These are phyloP conservation scores for Schizophyllum commune DNA, from an alignment of 1,284 basidiomycete genomes.

Conservation along the genomic window DNA sequence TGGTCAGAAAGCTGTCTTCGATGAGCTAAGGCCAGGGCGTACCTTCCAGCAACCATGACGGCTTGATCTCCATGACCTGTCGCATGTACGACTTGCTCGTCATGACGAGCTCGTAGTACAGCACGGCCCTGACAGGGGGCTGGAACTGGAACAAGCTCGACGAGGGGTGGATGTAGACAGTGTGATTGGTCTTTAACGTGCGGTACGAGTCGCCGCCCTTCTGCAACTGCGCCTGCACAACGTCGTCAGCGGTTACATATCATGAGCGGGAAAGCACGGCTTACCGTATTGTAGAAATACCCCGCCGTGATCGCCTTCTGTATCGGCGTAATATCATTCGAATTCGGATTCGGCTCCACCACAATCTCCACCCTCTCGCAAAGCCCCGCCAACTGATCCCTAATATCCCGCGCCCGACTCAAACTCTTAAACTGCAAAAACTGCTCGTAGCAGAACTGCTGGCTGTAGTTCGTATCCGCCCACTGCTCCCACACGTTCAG, in stretches of 20 bases:
- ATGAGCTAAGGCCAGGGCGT: neutral
- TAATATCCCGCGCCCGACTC: slow-evolving; percentile 89
- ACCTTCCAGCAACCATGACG: slow-evolving; percentile 90
- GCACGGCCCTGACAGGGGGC: slow-evolving; percentile 82
- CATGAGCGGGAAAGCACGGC: too few relatives aligned
- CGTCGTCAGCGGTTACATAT: too few relatives aligned
- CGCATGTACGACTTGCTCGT: slow-evolving; percentile 83
- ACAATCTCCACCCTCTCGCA: slow-evolving; percentile 97
- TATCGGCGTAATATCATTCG: slow-evolving; percentile 85
- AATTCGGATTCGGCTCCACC: slow-evolving; percentile 80
- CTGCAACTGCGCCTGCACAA: slow-evolving; percentile 74
- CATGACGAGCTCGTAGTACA: slow-evolving; percentile 95
- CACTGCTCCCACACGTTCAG: slow-evolving; percentile 98
- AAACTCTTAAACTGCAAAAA: slow-evolving; percentile 97
- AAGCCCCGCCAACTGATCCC: slow-evolving; percentile 89
- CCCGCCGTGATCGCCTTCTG: slow-evolving; percentile 95
- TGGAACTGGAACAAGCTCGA: slow-evolving; percentile 93
- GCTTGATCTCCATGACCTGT: slow-evolving; percentile 97
- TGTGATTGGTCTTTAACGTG: slow-evolving; percentile 91
- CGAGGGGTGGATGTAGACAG: slow-evolving; percentile 94
- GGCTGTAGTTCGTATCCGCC: slow-evolving; percentile 94
- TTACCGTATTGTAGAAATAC: slow-evolving; percentile 95
- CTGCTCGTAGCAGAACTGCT: slow-evolving; percentile 93
- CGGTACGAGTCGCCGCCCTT: slow-evolving; percentile 91
- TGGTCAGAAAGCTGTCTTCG: slow-evolving; percentile 1